Conservation (phyloP, 2,329 filamentous ascomycete genomes). For the Cercospora brassicicola region DNA sequence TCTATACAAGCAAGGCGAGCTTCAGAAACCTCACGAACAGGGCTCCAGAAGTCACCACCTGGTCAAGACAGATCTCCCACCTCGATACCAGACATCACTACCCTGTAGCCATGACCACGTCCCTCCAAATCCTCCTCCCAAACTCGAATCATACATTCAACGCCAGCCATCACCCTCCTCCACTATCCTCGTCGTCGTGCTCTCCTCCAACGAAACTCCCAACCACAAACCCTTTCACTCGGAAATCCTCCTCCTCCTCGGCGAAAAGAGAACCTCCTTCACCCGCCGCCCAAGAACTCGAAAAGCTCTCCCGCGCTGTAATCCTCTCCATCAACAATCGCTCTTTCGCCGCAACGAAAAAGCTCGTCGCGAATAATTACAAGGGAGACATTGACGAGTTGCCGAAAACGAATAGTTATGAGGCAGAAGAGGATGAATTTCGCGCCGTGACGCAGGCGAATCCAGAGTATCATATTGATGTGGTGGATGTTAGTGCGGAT, state of each 20-base stretch:
- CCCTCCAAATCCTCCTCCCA: not conserved
- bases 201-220: not conserved
- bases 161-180: not conserved
- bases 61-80: not conserved
- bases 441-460: slow-evolving; percentile 4
- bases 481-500: slow-evolving; percentile 16
- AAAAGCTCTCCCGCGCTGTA: slow-evolving; percentile 12
- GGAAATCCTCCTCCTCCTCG: not conserved
- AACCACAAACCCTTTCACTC: not conserved
- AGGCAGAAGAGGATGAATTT: slow-evolving; percentile 9
- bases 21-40: not conserved
- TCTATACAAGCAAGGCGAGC: not conserved
- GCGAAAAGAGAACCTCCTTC: not conserved
- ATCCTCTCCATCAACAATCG: slow-evolving; percentile 20
- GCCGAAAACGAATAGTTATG: slow-evolving; percentile 11
- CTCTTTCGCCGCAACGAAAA: slow-evolving; percentile 9
- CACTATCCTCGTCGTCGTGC: not conserved
- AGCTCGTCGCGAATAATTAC: slow-evolving; percentile 15
- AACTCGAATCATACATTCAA: not conserved
- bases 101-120: not conserved
- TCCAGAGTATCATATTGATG: slow-evolving; percentile 18
- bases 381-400: slow-evolving; percentile 18
- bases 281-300: slow-evolving; percentile 4
- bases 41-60: not conserved
- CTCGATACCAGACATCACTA: not conserved